Evolutionary conservation across 306 rosid genomes (phyloP), one percentile per base, ranked within the genome.

Genomic region (Ammopiptanthus mongolicus): DNA sequence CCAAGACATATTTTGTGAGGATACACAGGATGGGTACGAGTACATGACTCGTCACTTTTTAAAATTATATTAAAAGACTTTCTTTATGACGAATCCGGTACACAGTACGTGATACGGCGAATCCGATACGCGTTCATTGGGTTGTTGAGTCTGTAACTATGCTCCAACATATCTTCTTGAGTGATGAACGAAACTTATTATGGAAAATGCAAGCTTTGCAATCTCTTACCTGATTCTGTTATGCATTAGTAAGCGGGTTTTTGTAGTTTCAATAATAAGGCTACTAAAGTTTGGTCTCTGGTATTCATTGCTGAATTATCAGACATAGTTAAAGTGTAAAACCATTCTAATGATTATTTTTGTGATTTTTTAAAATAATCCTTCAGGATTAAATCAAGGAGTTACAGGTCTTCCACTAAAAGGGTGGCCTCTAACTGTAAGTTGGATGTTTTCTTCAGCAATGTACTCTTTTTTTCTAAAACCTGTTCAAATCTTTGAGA

Each of bases 391-490:
- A 78, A 93, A 78, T 78, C 85, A 89, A 82, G 97, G 92, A 33
- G 91, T 89, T 39, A 74, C 90, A 42, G 78, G 90, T 82, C 89
- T 89, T 78, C 96, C 97, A 21, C 41, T 93, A 61, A 93, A 89
- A 88, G 98, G 98, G 18, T 93, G 98, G 97, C 98, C 98, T 39
- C 85, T 93, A 82, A 84, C 97, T 69, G 98, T 93, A 88, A 89
- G 98, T 91, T 84, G 65, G 67, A 74, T 62, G 33, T 52, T 69
- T 34, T 83, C 65, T 48, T 79, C 58, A 9, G 42, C 12, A 51
- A 22, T 51, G 13, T 18, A 46, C 31, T 56, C 50, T 75, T 52
- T 41, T 65, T 33, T 3, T 11, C 47, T 53, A 0, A 47, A 57
- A 59, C n/a, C 36, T 67, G 51, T 81, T 68, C 19, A 74, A 73